A percentile compares a stretch with the other conserved stretches of the same genome.
phyloP scores from a whole-genome alignment of 2,329 filamentous ascomycete species.

The Westerdykella aurantiaca region DNA sequence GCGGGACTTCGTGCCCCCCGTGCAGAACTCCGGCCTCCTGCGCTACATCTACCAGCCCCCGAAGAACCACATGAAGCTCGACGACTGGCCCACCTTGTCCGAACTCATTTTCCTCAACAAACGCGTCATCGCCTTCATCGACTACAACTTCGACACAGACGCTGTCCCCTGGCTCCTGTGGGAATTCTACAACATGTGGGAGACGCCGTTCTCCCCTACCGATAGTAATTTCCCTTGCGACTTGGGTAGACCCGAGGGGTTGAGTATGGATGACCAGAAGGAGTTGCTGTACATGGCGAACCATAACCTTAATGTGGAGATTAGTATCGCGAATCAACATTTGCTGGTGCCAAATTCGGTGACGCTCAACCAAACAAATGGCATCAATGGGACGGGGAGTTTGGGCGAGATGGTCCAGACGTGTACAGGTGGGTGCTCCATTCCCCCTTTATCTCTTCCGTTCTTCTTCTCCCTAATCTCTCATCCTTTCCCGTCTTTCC shows the following conservation, averaged over 20 bases:
- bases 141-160: conserved; percentile 62
- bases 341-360: conserved; percentile 36
- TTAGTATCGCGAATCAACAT: conserved; percentile 49
- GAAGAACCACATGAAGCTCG: conserved; percentile 65
- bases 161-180: conserved; percentile 80
- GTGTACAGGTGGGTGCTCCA: conserved; percentile 28
- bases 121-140: conserved; percentile 38
- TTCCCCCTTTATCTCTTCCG: neutral
- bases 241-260: conserved; percentile 66
- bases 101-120: conserved; percentile 44
- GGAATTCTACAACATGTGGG: conserved; percentile 86
- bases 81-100: conserved; percentile 81
- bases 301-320: conserved; percentile 81
- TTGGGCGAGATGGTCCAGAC: conserved; percentile 29
- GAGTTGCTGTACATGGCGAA: conserved; percentile 77
- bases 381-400: conserved; percentile 27
- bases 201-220: conserved; percentile 78
- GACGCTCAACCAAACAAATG: conserved; percentile 32
- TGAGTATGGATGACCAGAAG: conserved; percentile 47
- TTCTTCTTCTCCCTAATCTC: neutral
- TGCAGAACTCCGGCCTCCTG: conserved; percentile 66
- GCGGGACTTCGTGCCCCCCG: conserved; percentile 58
- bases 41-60: conserved; percentile 71
- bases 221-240: conserved; percentile 69
- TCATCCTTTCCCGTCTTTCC: neutral